These are phyloP conservation scores for Hypoxylon fuscum DNA, from an alignment of 495 filamentous ascomycete species.

Conservation along the genomic window DNA sequence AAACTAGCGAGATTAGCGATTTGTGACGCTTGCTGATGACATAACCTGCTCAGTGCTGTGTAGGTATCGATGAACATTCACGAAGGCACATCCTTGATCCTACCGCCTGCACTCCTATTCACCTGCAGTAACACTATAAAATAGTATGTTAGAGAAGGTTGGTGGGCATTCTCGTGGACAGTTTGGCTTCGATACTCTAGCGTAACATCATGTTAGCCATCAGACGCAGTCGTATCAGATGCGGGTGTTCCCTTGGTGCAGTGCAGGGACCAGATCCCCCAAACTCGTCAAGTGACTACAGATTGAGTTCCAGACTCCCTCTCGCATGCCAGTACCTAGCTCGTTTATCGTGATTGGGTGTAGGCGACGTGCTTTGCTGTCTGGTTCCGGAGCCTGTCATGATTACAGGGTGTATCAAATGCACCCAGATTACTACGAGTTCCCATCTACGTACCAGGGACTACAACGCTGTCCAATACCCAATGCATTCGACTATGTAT, in stretches of 20 bases:
- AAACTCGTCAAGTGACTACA: constrained; percentile 15
- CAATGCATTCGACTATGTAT: too few species aligned
- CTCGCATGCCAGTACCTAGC: constrained; percentile 11
- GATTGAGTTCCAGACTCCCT: constrained; percentile 31
- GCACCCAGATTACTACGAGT: constrained; percentile 13
- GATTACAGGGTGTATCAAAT: constrained; percentile 5
- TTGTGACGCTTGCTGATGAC: too few species aligned
- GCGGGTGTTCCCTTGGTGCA: constrained; percentile 8
- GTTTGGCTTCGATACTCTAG: neutral
- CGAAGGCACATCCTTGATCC: neutral
- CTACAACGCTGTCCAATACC: too few species aligned
- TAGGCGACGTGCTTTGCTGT: neutral
- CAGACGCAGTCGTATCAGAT: neutral
- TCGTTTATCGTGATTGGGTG: constrained; percentile 6
- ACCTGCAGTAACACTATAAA: neutral
- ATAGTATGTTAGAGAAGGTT: constrained; percentile 12
- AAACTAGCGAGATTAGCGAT: too few species aligned
- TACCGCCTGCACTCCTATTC: neutral
- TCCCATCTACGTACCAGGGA: too few species aligned
- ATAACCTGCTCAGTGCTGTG: neutral
- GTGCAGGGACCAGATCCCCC: constrained; percentile 9
- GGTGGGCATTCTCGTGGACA: neutral
- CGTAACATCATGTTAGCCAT: constrained; percentile 8
- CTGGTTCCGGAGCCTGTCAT: neutral
- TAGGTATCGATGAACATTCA: neutral